Base-by-base conservation (phyloP, 345 rosid genomes). In the Salix exigua region DNA sequence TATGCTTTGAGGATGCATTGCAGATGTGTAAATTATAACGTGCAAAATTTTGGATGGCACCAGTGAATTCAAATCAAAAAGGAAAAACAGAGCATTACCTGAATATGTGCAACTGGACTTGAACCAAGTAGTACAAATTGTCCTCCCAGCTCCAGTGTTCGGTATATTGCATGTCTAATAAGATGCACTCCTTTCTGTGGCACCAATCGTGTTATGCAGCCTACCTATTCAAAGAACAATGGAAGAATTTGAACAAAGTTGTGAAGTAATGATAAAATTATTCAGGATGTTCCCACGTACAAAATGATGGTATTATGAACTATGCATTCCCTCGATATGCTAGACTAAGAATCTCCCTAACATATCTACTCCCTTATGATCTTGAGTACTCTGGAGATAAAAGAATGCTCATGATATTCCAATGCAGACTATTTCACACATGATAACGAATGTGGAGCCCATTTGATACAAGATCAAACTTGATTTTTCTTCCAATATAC, bases 101-200 rank as follows among this genome's bases (percentile, higher is more conserved):
- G 99, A 78, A 96, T 96, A 79, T 91, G 96, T 16, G 91, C 82
- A 71, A 96, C 91, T 23, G 99, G 99, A 76, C 98, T 96, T 75
- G 99, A 93, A 81, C 99, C 99, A 62, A 96, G 98, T 77, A 96
- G 96, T 42, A 93, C 82, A 83, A 93, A 96, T 71, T 96, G 98
- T 80, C 99, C 97, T 25, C 97, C 99, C 80, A 96, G 84, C 88
- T 96, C 98, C 82, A 96, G 68, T 14, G 99, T 91, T 85, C 91
- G 83, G 82, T 91, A 91, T 73, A 96, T 88, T 46, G 99, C 96
- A 81, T 96, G 97, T 79, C 97, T 91, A 85, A 96, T 96, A 82
- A 96, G 92, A 87, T 93, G 98, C 63, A 93, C 91, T 31, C 98
- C 98, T 84, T 96, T 96, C 71, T 96, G 99, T 48, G 99, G 99